These are phyloP conservation scores for Didymella segeticola DNA, from an alignment of 2,329 filamentous ascomycete species.

Conservation along the genomic window DNA sequence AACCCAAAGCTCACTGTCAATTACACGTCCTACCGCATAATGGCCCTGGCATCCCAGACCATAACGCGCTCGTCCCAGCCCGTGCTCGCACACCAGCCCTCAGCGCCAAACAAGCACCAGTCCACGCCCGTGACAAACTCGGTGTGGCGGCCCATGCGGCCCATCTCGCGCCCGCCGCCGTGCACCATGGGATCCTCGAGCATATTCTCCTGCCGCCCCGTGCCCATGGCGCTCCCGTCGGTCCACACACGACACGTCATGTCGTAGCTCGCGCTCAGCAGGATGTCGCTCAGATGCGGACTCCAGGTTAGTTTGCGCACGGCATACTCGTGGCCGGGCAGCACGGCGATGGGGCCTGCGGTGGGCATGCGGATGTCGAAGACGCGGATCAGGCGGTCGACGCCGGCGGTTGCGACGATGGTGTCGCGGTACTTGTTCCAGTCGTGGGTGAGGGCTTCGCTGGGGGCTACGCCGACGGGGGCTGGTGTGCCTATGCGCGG, in stretches of 20 bases:
- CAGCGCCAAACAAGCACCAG: slow-evolving; percentile 95
- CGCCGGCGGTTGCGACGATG: slow-evolving; percentile 85
- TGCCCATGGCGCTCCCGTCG: slow-evolving; percentile 69
- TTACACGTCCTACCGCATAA: slow-evolving; percentile 56
- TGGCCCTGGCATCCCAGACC: slow-evolving; percentile 84
- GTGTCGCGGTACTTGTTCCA: slow-evolving; percentile 98
- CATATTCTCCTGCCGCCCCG: slow-evolving; percentile 46
- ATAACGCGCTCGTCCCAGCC: slow-evolving; percentile 93
- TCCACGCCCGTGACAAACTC: slow-evolving; percentile 97
- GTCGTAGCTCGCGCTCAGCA: slow-evolving; percentile 92
- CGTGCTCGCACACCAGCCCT: slow-evolving; percentile 93
- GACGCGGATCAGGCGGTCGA: slow-evolving; percentile 84
- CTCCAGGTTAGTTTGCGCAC: slow-evolving; percentile 88
- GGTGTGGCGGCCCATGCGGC: slow-evolving; percentile 89
- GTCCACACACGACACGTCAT: slow-evolving; percentile 97
- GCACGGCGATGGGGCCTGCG: slow-evolving; percentile 73
- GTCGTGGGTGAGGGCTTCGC: slow-evolving; percentile 91
- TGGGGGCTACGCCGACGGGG: slow-evolving; percentile 62
- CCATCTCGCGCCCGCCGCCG: slow-evolving; percentile 72
- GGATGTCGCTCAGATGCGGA: slow-evolving; percentile 86
- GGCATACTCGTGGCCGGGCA: slow-evolving; percentile 90
- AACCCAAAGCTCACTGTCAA: too few relatives aligned
- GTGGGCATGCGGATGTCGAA: slow-evolving; percentile 85
- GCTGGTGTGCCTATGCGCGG: slow-evolving; percentile 54
- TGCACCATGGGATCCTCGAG: slow-evolving; percentile 48